These are phyloP conservation scores for Fusarium continuum DNA, from an alignment of 2,329 filamentous ascomycete genomes.

Conservation along the genomic window DNA sequence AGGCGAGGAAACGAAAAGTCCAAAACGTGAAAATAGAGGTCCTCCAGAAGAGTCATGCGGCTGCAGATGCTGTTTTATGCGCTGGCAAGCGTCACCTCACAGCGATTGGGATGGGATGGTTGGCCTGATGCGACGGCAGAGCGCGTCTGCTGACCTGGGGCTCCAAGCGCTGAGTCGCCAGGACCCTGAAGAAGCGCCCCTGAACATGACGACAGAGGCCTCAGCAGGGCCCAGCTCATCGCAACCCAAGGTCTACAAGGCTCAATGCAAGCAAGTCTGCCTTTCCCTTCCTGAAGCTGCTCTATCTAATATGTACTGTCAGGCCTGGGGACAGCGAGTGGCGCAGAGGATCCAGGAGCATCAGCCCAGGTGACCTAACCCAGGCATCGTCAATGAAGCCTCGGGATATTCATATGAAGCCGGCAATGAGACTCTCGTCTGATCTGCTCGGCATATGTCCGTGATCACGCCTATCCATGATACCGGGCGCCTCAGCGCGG, in stretches of 20 bases:
- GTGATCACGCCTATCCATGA: constrained; percentile 39
- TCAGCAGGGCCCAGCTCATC: constrained; percentile 27
- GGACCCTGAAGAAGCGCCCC: constrained; percentile 34
- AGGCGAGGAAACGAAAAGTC: constrained; percentile 30
- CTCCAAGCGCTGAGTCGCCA: constrained; percentile 36
- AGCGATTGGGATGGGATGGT: constrained; percentile 22
- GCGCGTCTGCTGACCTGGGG: constrained; percentile 38
- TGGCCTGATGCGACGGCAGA: constrained; percentile 32
- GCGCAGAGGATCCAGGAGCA: constrained; percentile 19
- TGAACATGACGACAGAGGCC: constrained; percentile 39
- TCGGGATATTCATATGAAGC: constrained; percentile 27
- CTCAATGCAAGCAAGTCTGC: constrained; percentile 18
- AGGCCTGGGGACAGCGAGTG: constrained; percentile 13
- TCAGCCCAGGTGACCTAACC: constrained; percentile 33
- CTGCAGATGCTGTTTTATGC: constrained; percentile 40
- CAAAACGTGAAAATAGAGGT: constrained; percentile 28
- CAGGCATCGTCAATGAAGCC: constrained; percentile 36
- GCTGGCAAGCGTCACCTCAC: constrained; percentile 36
- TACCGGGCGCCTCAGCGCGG: constrained; percentile 27
- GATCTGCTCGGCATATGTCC: constrained; percentile 40
- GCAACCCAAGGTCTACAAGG: constrained; percentile 20
- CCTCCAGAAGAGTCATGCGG: constrained; percentile 36
- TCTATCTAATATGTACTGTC: not conserved
- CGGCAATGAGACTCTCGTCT: constrained; percentile 30
- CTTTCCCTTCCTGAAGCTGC: constrained; percentile 2